These are phyloP conservation scores for Podospora conica DNA, from an alignment of 495 filamentous ascomycete genomes.

Conservation along the genomic window DNA sequence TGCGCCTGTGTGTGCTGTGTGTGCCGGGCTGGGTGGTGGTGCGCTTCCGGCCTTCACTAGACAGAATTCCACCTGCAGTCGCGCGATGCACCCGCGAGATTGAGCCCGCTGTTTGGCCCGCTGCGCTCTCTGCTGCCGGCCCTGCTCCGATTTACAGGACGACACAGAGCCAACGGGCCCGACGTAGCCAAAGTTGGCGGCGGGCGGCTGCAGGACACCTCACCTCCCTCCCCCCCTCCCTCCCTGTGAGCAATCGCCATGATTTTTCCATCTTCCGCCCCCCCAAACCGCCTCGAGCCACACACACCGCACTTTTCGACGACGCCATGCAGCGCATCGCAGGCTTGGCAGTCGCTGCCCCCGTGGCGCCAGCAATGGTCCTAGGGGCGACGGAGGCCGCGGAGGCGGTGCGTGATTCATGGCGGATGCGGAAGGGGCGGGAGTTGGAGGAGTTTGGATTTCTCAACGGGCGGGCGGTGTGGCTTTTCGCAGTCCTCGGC, in stretches of 20 bases:
- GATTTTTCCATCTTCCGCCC: constrained; percentile 5
- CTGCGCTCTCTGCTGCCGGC: constrained; percentile 5
- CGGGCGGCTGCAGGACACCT: constrained; percentile 23
- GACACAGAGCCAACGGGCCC: constrained; percentile 10
- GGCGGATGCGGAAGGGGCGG: constrained; percentile 8
- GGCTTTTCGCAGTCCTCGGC: constrained; percentile 10
- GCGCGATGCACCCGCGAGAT: constrained; percentile 14
- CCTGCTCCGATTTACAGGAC: constrained; percentile 9
- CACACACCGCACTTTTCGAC: constrained; percentile 12
- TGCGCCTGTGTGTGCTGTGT: too few species aligned
- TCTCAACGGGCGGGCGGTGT: constrained; percentile 28
- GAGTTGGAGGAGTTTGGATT: not conserved
- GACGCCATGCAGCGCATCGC: constrained; percentile 4
- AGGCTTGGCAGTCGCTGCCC: constrained; percentile 4
- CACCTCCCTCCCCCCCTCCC: not conserved
- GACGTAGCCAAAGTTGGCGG: constrained; percentile 21
- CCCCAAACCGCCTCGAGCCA: not conserved
- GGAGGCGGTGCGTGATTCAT: not conserved
- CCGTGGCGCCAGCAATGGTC: constrained; percentile 7
- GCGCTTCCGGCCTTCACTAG: constrained; percentile 19
- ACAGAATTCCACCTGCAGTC: constrained; percentile 12
- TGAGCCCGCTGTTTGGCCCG: constrained; percentile 10
- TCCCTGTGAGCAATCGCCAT: constrained; percentile 11
- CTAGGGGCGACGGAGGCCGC: not conserved
- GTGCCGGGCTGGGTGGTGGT: constrained; percentile 25